These are phyloP conservation scores for Teunomyces barrocoloradensis DNA, from an alignment of 805 yeast genomes.

Conservation along the genomic window DNA sequence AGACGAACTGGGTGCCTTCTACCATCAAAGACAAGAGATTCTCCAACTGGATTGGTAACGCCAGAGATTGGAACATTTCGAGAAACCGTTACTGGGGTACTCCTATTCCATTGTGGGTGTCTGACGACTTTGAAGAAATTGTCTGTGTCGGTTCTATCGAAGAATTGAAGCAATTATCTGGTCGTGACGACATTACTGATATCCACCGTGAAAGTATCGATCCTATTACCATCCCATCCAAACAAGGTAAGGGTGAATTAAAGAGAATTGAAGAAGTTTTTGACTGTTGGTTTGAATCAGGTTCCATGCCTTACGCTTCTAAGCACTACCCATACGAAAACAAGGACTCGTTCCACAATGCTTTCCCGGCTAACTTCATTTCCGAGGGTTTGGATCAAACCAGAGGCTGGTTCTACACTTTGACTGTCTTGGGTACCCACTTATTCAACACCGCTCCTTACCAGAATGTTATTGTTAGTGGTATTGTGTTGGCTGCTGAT, in stretches of 20 bases:
- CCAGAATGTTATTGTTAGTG: conserved; percentile 91
- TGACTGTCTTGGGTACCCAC: conserved; percentile 93
- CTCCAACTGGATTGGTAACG: conserved; percentile 96
- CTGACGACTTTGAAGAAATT: conserved; percentile 88
- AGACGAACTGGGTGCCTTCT: conserved; percentile 93
- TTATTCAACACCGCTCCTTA: conserved; percentile 90
- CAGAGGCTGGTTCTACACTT: conserved; percentile 99
- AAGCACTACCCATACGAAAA: conserved; percentile 95
- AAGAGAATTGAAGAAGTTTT: conserved; percentile 95
- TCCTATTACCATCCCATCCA: conserved; percentile 88
- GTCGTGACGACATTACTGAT: conserved; percentile 77
- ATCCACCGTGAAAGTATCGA: conserved; percentile 94
- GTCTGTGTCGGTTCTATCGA: conserved; percentile 91
- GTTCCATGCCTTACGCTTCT: conserved; percentile 98
- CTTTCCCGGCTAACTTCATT: conserved; percentile 96
- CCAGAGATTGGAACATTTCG: conserved; percentile 98
- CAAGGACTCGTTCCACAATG: conserved; percentile 60
- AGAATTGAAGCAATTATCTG: conserved; percentile 82
- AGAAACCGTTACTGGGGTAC: conserved; percentile 99
- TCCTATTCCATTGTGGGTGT: conserved; percentile 96
- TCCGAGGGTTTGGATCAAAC: conserved; percentile 99
- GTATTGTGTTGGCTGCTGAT: conserved; percentile 95
- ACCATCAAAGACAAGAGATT: conserved; percentile 92
- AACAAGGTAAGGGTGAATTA: conserved; percentile 81
- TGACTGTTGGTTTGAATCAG: conserved; percentile 99